Evolutionary conservation across 441 rosid species (phyloP).

Genomic region (Macaranga tanarius): DNA sequence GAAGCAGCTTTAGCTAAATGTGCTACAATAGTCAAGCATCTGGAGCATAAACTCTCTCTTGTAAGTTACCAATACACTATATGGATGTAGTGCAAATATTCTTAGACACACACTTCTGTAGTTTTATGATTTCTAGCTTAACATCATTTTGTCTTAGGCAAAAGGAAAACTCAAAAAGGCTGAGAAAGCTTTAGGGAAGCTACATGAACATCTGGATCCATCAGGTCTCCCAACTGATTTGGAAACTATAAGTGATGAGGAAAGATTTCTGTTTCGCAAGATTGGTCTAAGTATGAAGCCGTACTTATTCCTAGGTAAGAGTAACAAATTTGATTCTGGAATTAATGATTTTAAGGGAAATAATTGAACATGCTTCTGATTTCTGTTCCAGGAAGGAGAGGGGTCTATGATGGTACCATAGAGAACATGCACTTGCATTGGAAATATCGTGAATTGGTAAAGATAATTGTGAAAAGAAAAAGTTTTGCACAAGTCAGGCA

Average conservation of each 20-base stretch:
- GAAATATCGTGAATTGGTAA: constrained; percentile 85
- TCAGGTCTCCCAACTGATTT: constrained; percentile 75
- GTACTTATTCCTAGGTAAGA: constrained; percentile 72
- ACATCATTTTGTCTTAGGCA: constrained; percentile 45
- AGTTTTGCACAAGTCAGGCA: constrained; percentile 67
- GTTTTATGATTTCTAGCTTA: constrained; percentile 4
- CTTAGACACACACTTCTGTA: neutral
- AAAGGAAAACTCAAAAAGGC: constrained; percentile 62
- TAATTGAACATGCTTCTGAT: constrained; percentile 4
- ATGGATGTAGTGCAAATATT: constrained; percentile 1
- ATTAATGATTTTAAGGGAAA: constrained; percentile 15
- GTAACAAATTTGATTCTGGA: constrained; percentile 18
- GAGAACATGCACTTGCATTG: constrained; percentile 93
- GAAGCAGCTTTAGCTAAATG: constrained; percentile 50
- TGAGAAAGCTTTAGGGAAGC: constrained; percentile 63
- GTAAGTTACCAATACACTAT: constrained; percentile 43
- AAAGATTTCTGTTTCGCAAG: constrained; percentile 72
- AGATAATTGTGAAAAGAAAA: constrained; percentile 62
- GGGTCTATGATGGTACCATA: constrained; percentile 73
- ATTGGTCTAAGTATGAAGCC: constrained; percentile 91
- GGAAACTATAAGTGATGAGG: constrained; percentile 77
- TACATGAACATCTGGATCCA: constrained; percentile 67
- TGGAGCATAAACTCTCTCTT: constrained; percentile 55
- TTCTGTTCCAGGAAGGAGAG: constrained; percentile 64
- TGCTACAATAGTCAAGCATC: constrained; percentile 54